These are phyloP conservation scores for Aphanomyces invadans DNA, from an alignment of 352 stramenopile species.

Conservation along the genomic window DNA sequence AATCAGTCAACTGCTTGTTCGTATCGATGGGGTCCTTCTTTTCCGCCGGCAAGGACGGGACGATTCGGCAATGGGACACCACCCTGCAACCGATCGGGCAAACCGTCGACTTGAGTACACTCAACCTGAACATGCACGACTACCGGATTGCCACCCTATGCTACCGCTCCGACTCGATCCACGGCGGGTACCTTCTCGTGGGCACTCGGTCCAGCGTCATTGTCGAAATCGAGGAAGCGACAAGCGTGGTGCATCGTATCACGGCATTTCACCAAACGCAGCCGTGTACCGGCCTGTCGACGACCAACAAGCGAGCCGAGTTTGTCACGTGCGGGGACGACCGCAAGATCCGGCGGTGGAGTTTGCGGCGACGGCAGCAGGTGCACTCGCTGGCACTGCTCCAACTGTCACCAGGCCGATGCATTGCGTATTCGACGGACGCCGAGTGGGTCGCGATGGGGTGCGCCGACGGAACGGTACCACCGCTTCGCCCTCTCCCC, in stretches of 20 bases:
- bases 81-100: slow-evolving; percentile 64
- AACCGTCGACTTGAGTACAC: slow-evolving; percentile 45
- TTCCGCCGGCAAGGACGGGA: slow-evolving; percentile 60
- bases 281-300: slow-evolving; percentile 2
- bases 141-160: slow-evolving; percentile 61
- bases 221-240: slow-evolving; percentile 37
- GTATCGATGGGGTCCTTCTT: slow-evolving; percentile 39
- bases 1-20: slow-evolving; percentile 22
- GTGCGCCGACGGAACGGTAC: slow-evolving; percentile 48
- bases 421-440: slow-evolving; percentile 37
- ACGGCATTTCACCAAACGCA: slow-evolving; percentile 20
- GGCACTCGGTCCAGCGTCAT: slow-evolving; percentile 52
- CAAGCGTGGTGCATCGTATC: not conserved
- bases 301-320: slow-evolving; percentile 20
- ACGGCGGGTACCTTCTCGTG: slow-evolving; percentile 35
- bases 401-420: slow-evolving; percentile 30
- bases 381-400: slow-evolving; percentile 28
- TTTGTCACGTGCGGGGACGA: slow-evolving; percentile 23
- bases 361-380: slow-evolving; percentile 36
- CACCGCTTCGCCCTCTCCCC: slow-evolving; percentile 30
- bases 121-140: slow-evolving; percentile 33
- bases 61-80: slow-evolving; percentile 76
- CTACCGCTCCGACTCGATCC: slow-evolving; percentile 44
- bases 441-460: slow-evolving; percentile 49
- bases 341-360: slow-evolving; percentile 34